phyloP scores from a whole-genome alignment of 2,329 filamentous ascomycete species.

The Rutstroemia sp. region DNA sequence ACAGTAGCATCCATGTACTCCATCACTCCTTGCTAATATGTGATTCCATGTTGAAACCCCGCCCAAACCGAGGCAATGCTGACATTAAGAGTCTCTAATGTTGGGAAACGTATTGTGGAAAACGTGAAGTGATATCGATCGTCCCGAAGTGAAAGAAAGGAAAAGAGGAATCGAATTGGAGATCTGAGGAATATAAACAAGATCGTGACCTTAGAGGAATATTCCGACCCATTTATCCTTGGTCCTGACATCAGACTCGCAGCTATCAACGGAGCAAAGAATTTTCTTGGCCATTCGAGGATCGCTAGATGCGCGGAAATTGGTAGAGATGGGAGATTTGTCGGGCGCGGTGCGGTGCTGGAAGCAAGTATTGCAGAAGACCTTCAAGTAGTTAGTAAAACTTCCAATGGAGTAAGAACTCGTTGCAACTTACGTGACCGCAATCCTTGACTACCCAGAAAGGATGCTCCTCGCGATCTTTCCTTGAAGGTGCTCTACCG shows the following conservation, averaged over 20 bases:
- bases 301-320: neutral
- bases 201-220: conserved; percentile 31
- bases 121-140: no score
- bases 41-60: no score
- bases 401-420: conserved; percentile 1
- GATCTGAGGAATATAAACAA: neutral
- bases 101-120: no score
- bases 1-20: no score
- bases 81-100: no score
- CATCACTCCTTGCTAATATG: no score
- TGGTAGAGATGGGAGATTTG: neutral
- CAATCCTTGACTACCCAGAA: conserved; percentile 90
- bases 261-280: conserved; percentile 50
- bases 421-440: conserved; percentile 67
- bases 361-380: conserved; percentile 56
- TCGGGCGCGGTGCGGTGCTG: conserved; percentile 38
- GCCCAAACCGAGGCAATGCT: no score
- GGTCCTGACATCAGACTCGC: conserved; percentile 42
- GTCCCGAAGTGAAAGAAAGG: neutral
- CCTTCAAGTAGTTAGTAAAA: conserved; percentile 35
- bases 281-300: conserved; percentile 4
- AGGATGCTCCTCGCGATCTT: conserved; percentile 62
- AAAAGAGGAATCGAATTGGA: neutral
- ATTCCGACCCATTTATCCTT: conserved; percentile 57
- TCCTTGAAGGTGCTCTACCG: conserved; percentile 41